Evolutionary conservation across 2,329 filamentous ascomycete genomes (phyloP), one percentile per base, ranked within the genome.

Genomic region (Pyricularia pennisetigena): DNA sequence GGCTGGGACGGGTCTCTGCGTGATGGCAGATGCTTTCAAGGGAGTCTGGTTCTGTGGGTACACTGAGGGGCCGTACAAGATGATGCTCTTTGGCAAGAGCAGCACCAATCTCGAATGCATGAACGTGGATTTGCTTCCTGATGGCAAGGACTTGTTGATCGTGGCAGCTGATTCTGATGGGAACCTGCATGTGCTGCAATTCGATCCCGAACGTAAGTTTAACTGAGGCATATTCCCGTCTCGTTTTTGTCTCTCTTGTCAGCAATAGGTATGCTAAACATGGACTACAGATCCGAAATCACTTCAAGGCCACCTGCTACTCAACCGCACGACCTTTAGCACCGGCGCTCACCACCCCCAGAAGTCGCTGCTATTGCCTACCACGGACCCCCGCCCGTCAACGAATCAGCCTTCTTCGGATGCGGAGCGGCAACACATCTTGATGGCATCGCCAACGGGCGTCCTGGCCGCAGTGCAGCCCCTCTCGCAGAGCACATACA

Each of bases 1-100:
- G 23, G 88, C 88, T 3, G 88, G 90, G 1, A 96, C 93, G 0
- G 94, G 94, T 0, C 83, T 99, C 76, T 93, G 92, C 74, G 83
- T 97, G 12, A 88, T 97, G 80, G 91, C 92, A 0, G 95, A 99
- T 79, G 92, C 91, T 0, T 88, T 95, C 76, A 97, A 97, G 80
- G 95, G 95, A 0, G 83, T 98, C 2, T 98, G 95, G 93, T 96
- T 99, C 72, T 91, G 92, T 0, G 95, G 95, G 0, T 99, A 97
- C 75, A 95, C 92, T 9, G 94, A 99, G 79, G 95, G 98, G 75
- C 95, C 95, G 0, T 99, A 98, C 77, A 94, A 91, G 72, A 93
- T 99, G 88, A 90, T 93, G 70, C 85, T 97, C 3, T 93, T 98
- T 72, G 93, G 94, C 61, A 97, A 97, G 79, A 92, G 90, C 73